Percentiles rank a stretch among this genome's conserved stretches.
These are phyloP conservation scores for Sclerotinia sclerotiorum DNA, from an alignment of 2,329 filamentous ascomycete genomes.

Conservation along the genomic window DNA sequence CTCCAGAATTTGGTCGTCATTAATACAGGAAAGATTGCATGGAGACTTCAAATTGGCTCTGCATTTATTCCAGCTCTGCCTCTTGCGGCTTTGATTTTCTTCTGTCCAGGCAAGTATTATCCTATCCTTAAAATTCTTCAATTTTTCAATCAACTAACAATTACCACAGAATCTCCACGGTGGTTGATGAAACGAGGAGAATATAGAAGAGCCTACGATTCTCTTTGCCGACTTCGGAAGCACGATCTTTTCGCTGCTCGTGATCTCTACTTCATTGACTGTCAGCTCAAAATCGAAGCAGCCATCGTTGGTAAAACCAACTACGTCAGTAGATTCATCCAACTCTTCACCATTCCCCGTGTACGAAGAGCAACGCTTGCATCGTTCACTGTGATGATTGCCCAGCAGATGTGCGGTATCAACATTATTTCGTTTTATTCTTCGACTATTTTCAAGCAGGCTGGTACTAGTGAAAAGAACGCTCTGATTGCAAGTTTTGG, in stretches of 20 bases:
- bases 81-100: constrained; percentile 58
- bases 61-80: constrained; percentile 62
- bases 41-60: constrained; percentile 63
- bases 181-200: constrained; percentile 45
- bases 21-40: constrained; percentile 57
- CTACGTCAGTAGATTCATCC: constrained; percentile 61
- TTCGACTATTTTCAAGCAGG: constrained; percentile 58
- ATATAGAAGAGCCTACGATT: constrained; percentile 54
- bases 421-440: constrained; percentile 78
- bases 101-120: constrained; percentile 50
- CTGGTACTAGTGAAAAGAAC: constrained; percentile 54
- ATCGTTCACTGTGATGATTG: constrained; percentile 73
- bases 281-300: constrained; percentile 48
- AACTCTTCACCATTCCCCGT: constrained; percentile 68
- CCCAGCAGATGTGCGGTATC: constrained; percentile 40
- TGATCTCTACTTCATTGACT: constrained; percentile 59
- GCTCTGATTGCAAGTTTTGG: constrained; percentile 63
- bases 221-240: constrained; percentile 57
- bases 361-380: constrained; percentile 72
- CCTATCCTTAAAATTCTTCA: not conserved
- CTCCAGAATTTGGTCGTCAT: constrained; percentile 45
- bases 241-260: constrained; percentile 59
- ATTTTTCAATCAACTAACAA: not conserved
- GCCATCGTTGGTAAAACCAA: constrained; percentile 42
- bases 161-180: constrained; percentile 52